Percentiles rank a stretch among this genome's conserved stretches.
Conservation (phyloP, 2,329 filamentous ascomycete genomes). For the Pestalotiopsis sp. region DNA sequence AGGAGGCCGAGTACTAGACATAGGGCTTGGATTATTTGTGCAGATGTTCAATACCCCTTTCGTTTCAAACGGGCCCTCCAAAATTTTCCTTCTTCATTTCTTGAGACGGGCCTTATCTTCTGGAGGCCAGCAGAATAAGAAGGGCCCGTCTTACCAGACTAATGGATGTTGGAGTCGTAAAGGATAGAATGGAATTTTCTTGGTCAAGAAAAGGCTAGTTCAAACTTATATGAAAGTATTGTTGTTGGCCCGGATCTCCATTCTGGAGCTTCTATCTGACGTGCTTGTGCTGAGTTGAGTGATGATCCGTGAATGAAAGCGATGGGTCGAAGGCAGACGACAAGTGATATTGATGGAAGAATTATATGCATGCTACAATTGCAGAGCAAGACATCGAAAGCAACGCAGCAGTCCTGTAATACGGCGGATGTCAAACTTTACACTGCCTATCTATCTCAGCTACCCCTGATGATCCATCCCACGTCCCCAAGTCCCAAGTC, state of each 20-base stretch:
- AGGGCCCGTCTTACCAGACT: not conserved
- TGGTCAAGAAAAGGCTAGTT: not conserved
- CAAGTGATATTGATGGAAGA: not conserved
- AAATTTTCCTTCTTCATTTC: conserved; percentile 8
- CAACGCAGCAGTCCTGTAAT: no score
- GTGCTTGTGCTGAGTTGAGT: not conserved
- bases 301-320: not conserved
- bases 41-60: conserved; percentile 12
- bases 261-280: not conserved
- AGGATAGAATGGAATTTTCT: conserved; percentile 7
- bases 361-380: not conserved
- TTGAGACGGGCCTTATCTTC: not conserved
- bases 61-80: not conserved
- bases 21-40: conserved; percentile 1
- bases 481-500: no score
- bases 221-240: not conserved
- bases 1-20: conserved; percentile 77
- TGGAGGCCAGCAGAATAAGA: not conserved
- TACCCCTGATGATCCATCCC: no score
- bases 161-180: conserved; percentile 7
- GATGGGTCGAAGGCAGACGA: not conserved
- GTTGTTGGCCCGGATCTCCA: not conserved
- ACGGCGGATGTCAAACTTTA: no score
- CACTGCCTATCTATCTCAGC: no score
- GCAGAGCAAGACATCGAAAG: not conserved